A percentile compares a stretch with the other conserved stretches of the same genome.
Evolutionary conservation across 108 stramenopile genomes (phyloP).

Genomic region (Aureococcus anophagefferens): DNA sequence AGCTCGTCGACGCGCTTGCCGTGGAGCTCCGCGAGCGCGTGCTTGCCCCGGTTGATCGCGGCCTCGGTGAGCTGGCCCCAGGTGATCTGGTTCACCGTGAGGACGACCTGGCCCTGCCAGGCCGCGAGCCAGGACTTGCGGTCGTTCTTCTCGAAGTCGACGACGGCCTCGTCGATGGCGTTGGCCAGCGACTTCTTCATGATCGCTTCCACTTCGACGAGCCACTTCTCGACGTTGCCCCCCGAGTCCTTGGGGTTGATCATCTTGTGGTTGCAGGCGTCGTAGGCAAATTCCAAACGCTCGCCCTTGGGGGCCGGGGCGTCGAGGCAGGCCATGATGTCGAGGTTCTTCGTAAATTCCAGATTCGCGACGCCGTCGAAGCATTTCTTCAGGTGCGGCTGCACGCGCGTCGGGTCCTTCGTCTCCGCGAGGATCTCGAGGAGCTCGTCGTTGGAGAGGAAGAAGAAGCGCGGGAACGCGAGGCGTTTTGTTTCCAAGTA

Average conservation of each 20-base stretch:
- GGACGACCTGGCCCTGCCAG: conserved; percentile 51
- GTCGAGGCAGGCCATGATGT: conserved; percentile 51
- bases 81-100: conserved; percentile 34
- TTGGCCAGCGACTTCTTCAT: conserved; percentile 37
- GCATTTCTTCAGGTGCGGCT: conserved; percentile 63
- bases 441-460: conserved; percentile 39
- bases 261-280: conserved; percentile 30
- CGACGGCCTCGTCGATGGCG: conserved; percentile 35
- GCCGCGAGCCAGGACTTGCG: conserved; percentile 33
- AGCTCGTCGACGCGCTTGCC: conserved; percentile 17
- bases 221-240: conserved; percentile 63
- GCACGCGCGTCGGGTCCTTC: conserved; percentile 55
- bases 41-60: conserved; percentile 14
- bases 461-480: conserved; percentile 54
- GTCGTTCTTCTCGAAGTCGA: conserved; percentile 17
- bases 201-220: conserved; percentile 45
- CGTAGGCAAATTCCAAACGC: conserved; percentile 40
- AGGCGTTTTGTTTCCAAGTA: conserved; percentile 56
- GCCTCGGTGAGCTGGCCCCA: conserved; percentile 43
- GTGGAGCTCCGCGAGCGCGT: conserved; percentile 1
- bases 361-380: conserved; percentile 57
- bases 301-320: conserved; percentile 33
- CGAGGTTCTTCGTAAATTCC: conserved; percentile 43
- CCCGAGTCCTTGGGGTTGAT: conserved; percentile 56
- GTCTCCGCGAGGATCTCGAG: conserved; percentile 62